A percentile compares a stretch with the other conserved stretches of the same genome.
Conservation (phyloP, 1,284 basidiomycete species). For the Sporisorium iseilematis-ciliati region DNA sequence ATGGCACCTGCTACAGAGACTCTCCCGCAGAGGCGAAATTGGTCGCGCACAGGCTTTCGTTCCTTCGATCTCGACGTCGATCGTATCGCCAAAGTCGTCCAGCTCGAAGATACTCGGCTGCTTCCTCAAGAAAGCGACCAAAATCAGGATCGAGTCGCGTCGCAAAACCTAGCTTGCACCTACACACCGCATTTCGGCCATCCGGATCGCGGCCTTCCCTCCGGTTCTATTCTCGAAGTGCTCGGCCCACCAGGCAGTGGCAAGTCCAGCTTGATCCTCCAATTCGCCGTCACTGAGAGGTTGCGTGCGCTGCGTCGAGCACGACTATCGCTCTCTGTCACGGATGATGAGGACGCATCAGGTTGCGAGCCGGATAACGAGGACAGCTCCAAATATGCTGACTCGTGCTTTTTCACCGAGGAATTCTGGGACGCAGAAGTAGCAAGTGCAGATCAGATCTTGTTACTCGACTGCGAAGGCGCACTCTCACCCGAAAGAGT, state of each 20-base stretch:
- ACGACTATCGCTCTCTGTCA: conserved; percentile 7
- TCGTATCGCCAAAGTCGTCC: conserved; percentile 24
- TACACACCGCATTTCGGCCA: conserved; percentile 1
- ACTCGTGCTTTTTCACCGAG: conserved; percentile 30
- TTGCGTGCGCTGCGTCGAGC: conserved; percentile 32
- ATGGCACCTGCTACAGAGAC: conserved; percentile 6
- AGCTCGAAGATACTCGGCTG: conserved; percentile 18
- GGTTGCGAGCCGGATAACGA: not conserved
- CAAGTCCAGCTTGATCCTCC: conserved; percentile 33
- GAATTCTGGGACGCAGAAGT: conserved; percentile 53
- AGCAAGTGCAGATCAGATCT: conserved; percentile 33
- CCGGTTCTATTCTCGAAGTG: conserved; percentile 41
- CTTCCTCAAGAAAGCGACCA: not conserved
- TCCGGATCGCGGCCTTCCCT: conserved; percentile 30
- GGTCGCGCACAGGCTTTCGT: conserved; percentile 28
- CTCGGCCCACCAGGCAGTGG: conserved; percentile 45
- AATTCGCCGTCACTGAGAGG: conserved; percentile 39
- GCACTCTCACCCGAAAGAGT: conserved; percentile 32
- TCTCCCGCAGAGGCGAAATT: conserved; percentile 9
- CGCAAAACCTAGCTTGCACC: not conserved
- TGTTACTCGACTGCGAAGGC: conserved; percentile 50
- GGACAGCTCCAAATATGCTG: not conserved
- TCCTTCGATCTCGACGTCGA: conserved; percentile 40
- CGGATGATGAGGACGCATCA: not conserved
- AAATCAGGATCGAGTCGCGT: not conserved